Evolutionary conservation across 2,329 filamentous ascomycete species (phyloP).

Genomic region (Fusarium gaditjirri): DNA sequence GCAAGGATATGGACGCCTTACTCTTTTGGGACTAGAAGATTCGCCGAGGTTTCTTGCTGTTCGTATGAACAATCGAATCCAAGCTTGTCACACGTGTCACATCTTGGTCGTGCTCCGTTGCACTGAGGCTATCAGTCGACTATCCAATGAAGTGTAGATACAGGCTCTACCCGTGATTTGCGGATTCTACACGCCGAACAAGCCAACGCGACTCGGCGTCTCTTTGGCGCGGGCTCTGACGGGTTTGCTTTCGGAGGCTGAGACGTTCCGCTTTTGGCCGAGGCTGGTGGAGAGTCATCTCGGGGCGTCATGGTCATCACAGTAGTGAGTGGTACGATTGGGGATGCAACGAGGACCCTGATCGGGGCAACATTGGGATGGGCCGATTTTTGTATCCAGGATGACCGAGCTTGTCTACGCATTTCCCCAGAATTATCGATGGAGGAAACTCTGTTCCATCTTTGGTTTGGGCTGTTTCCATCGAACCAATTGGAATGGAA

Average conservation of each 20-base stretch:
- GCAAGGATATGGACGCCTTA: neutral
- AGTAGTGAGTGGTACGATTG: neutral
- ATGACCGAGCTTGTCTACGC: neutral
- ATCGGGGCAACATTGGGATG: slow-evolving; percentile 16
- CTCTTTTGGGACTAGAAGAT: slow-evolving; percentile 12
- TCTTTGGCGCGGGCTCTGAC: neutral
- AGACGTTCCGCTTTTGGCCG: neutral
- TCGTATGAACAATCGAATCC: slow-evolving; percentile 8
- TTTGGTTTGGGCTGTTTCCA: neutral
- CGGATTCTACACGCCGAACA: slow-evolving; percentile 11
- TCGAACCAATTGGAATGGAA: neutral
- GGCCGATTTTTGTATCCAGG: slow-evolving; percentile 1
- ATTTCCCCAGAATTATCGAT: neutral
- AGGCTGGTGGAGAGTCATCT: neutral
- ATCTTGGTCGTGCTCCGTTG: slow-evolving; percentile 1
- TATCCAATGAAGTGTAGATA: neutral
- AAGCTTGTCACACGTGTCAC: slow-evolving; percentile 9
- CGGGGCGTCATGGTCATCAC: neutral
- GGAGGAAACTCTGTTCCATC: neutral
- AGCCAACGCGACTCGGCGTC: slow-evolving; percentile 1
- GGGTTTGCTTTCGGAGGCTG: neutral
- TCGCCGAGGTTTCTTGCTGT: slow-evolving; percentile 1
- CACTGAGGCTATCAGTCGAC: neutral
- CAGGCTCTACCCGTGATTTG: neutral
- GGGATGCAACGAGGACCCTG: neutral